phyloP scores from a whole-genome alignment of 2,329 filamentous ascomycete genomes.

The Tolypocladium amazonense region DNA sequence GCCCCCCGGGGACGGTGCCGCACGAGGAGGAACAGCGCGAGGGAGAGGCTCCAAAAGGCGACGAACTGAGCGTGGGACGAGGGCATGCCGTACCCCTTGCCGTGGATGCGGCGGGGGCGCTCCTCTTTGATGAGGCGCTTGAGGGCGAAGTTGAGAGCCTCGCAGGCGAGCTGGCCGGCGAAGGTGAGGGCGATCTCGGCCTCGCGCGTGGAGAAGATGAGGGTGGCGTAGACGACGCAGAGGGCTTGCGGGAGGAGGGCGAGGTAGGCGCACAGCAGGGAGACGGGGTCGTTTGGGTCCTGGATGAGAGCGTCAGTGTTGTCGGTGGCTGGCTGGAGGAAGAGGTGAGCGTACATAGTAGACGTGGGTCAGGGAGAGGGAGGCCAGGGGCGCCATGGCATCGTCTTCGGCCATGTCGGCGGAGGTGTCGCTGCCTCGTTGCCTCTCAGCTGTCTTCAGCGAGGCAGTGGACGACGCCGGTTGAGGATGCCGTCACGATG shows the following conservation, averaged over 20 bases:
- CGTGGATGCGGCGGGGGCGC: constrained; percentile 70
- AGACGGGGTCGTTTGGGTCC: constrained; percentile 79
- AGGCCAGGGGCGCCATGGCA: constrained; percentile 56
- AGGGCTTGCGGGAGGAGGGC: constrained; percentile 88
- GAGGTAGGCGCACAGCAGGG: constrained; percentile 84
- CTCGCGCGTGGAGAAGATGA: constrained; percentile 87
- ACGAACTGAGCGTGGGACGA: constrained; percentile 90
- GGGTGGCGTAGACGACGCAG: constrained; percentile 78
- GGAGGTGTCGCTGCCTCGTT: background rate
- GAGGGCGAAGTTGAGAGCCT: constrained; percentile 78
- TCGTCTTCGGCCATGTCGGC: background rate
- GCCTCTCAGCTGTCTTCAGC: background rate
- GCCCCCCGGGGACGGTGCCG: constrained; percentile 52
- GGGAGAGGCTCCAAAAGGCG: constrained; percentile 77
- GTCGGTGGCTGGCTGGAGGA: background rate
- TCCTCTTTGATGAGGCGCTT: constrained; percentile 92
- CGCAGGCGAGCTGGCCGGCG: constrained; percentile 81
- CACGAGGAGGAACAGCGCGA: constrained; percentile 74
- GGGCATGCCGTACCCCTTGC: constrained; percentile 97
- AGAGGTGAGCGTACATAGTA: constrained; percentile 60
- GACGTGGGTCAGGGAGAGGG: constrained; percentile 88
- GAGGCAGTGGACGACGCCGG: background rate
- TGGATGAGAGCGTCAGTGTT: constrained; percentile 23
- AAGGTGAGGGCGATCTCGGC: constrained; percentile 85
- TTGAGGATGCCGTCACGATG: background rate